Percentiles rank a stretch among this genome's conserved stretches.
Evolutionary conservation across 768 basidiomycete species (phyloP).

Genomic region (Podaxis sp.): DNA sequence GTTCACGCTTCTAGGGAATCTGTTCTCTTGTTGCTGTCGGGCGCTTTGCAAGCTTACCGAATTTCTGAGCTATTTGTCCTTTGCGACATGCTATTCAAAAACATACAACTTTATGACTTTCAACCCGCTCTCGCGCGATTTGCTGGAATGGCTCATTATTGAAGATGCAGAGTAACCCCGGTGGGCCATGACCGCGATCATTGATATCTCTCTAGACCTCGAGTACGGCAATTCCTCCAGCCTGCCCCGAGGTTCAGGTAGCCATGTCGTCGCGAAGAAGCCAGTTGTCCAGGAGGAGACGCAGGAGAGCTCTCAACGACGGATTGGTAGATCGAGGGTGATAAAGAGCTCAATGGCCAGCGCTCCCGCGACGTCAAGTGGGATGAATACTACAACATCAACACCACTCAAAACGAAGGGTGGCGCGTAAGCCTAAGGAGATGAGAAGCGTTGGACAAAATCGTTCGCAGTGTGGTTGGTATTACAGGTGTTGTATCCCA

Average conservation of each 20-base stretch:
- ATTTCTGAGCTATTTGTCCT: slow-evolving; percentile 83
- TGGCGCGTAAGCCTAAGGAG: slow-evolving; percentile 5
- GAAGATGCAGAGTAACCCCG: slow-evolving; percentile 81
- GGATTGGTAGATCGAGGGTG: slow-evolving; percentile 85
- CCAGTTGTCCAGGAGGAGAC: slow-evolving; percentile 47
- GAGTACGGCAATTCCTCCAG: slow-evolving; percentile 85
- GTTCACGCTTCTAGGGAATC: slow-evolving; percentile 86
- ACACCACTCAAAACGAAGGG: background rate
- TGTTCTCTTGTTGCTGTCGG: slow-evolving; percentile 85
- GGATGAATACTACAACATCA: background rate
- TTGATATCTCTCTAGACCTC: slow-evolving; percentile 79
- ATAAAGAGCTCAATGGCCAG: slow-evolving; percentile 40
- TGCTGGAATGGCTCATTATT: slow-evolving; percentile 78
- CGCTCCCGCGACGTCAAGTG: background rate
- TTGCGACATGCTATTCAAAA: slow-evolving; percentile 97
- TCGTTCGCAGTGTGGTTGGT: slow-evolving; percentile 67
- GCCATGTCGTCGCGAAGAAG: slow-evolving; percentile 53
- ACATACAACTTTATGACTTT: slow-evolving; percentile 93
- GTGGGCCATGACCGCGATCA: slow-evolving; percentile 95
- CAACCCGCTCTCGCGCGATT: slow-evolving; percentile 76
- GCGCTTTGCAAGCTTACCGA: slow-evolving; percentile 67
- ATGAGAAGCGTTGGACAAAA: slow-evolving; percentile 62
- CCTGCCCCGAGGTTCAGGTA: slow-evolving; percentile 51
- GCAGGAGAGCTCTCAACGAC: slow-evolving; percentile 55
- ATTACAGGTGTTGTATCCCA: slow-evolving; percentile 74